Evolutionary conservation across 768 basidiomycete species (phyloP), one percentile per base, ranked within the genome.

Genomic region (Hebeloma cylindrosporum): DNA sequence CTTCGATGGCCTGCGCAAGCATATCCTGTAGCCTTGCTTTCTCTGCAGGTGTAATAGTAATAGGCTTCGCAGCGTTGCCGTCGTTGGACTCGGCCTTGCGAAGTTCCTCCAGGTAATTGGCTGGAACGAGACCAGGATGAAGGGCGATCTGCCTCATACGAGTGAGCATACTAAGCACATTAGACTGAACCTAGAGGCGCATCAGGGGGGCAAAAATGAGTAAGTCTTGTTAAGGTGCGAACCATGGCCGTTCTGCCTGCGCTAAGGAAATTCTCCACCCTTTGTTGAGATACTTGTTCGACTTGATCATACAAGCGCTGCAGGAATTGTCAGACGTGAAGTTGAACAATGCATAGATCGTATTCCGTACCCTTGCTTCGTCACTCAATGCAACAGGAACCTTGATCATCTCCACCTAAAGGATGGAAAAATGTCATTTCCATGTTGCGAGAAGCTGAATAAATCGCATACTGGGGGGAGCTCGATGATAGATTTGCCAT

Each of bases 101-200:
- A 33, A 91, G 71, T 48, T 85, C 73, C 30, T 87, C 80, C 8
- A 90, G 60, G 56, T 91, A 93, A 48, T 80, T 72, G 6, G 67
- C 50, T 3, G 91, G 91, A 37, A 91, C 68, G 18, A 94, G 72
- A 1, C 79, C 80, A 0, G 90, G 86, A 57, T 93, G 88, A 18
- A 92, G 75, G 13, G 77, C 85, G 14, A 93, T 67, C 63, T 94
- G 92, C 22, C 91, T 80, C 61, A 94, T 71, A 13, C 92, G 85
- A 6, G 89, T 92, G n/a, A 93, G 75, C 75, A 93, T 81, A 49
- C 85, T 83, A 27, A 91, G 63, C 10, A 89, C 80, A 54, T 85
- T 83, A 2, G 79, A 79, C 45, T 82, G 79, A 0, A 80, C 72
- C 85, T 88, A 49, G 20, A 18, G 40, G 2, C 32, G 32, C 9